Evolutionary conservation across 1,139 yeast species (phyloP).

Genomic region (Meyerozyma sp.): DNA sequence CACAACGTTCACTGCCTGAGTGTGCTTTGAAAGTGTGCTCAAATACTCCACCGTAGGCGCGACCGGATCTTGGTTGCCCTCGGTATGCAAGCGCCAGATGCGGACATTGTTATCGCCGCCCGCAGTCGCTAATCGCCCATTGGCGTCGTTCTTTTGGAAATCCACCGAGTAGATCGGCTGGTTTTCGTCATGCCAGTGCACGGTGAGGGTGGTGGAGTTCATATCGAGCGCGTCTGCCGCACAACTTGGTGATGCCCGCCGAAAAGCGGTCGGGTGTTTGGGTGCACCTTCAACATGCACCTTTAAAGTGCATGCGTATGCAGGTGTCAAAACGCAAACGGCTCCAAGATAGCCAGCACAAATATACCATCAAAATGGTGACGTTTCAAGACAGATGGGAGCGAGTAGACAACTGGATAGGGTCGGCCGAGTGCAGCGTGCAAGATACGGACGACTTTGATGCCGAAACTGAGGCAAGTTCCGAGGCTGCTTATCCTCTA

Average conservation of each 20-base stretch:
- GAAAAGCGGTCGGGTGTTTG: neutral
- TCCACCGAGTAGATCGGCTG: constrained; percentile 81
- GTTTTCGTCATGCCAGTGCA: constrained; percentile 79
- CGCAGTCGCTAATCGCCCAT: constrained; percentile 66
- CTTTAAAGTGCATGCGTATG: neutral
- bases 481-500: neutral
- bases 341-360: neutral
- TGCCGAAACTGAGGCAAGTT: neutral
- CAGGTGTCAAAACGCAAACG: neutral
- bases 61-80: constrained; percentile 6
- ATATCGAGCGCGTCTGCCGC: constrained; percentile 17
- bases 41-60: constrained; percentile 48
- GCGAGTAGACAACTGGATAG: neutral
- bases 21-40: constrained; percentile 78
- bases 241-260: no score
- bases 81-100: constrained; percentile 41
- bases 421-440: neutral
- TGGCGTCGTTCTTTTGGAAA: constrained; percentile 52
- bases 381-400: neutral
- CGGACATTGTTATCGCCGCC: constrained; percentile 94
- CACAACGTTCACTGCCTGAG: constrained; percentile 91
- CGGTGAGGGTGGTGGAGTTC: constrained; percentile 58
- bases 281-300: neutral
- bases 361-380: neutral
- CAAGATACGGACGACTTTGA: neutral